phyloP scores from a whole-genome alignment of 2,329 filamentous ascomycete genomes.

The Meredithiella fracta region DNA sequence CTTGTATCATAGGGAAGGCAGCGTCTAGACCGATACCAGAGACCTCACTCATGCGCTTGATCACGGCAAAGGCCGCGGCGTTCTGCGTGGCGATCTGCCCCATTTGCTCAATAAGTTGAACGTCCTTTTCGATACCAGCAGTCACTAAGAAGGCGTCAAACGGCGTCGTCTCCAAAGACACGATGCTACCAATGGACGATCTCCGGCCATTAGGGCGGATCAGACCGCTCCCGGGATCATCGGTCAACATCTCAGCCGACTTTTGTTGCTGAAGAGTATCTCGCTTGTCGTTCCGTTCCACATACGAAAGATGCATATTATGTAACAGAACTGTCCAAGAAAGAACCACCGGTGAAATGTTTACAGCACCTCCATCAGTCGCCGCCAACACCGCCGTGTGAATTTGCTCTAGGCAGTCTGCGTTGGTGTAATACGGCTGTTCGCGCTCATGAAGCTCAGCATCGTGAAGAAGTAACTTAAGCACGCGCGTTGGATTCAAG shows the following conservation, averaged over 20 bases:
- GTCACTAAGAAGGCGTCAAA: conserved; percentile 42
- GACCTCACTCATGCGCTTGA: conserved; percentile 32
- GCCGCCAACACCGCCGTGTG: conserved; percentile 53
- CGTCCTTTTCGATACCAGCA: conserved; percentile 33
- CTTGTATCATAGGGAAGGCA: conserved; percentile 37
- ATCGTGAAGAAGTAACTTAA: conserved; percentile 40
- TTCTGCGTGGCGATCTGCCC: conserved; percentile 32
- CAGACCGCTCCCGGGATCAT: conserved; percentile 15
- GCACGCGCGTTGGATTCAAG: conserved; percentile 46
- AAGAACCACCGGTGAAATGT: conserved; percentile 58
- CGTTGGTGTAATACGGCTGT: conserved; percentile 47
- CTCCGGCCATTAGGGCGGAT: conserved; percentile 30
- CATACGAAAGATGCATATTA: conserved; percentile 47
- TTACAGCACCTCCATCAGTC: conserved; percentile 37
- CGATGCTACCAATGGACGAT: conserved; percentile 45
- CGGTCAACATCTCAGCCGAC: conserved; percentile 39
- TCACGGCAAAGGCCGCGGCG: conserved; percentile 36
- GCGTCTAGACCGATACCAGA: conserved; percentile 30
- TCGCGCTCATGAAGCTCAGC: conserved; percentile 26
- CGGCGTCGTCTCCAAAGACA: conserved; percentile 42
- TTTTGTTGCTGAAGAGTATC: conserved; percentile 42
- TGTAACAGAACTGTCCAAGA: conserved; percentile 67
- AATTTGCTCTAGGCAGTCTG: conserved; percentile 52
- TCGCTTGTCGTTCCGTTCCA: conserved; percentile 42
- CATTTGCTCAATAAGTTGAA: conserved; percentile 34